A percentile compares a stretch with the other conserved stretches of the same genome.
Conservation (phyloP, 164 flowering plant genomes). For the Berberis vulgaris region DNA sequence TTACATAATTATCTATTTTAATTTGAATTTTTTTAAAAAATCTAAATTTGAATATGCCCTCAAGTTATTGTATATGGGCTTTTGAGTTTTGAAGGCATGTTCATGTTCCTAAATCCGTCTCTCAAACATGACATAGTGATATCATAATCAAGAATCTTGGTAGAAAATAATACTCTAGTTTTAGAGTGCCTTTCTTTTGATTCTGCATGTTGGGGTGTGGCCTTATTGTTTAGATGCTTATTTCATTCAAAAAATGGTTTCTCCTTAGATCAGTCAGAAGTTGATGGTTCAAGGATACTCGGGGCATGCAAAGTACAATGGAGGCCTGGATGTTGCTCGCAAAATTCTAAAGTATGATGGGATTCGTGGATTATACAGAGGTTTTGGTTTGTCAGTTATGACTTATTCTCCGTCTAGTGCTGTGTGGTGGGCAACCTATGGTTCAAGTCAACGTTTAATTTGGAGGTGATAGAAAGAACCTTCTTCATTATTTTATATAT, state of each 20-base stretch:
- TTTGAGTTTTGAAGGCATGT: too few relatives aligned
- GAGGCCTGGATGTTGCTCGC: constrained; percentile 91
- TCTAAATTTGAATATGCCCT: too few relatives aligned
- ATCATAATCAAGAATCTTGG: too few relatives aligned
- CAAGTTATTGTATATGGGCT: too few relatives aligned
- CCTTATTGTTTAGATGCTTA: constrained; percentile 11
- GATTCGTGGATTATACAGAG: constrained; percentile 77
- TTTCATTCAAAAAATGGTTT: constrained; percentile 4
- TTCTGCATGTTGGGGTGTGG: neutral
- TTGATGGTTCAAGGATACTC: constrained; percentile 99
- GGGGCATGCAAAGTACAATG: constrained; percentile 73
- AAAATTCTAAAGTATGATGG: constrained; percentile 71
- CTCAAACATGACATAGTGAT: too few relatives aligned
- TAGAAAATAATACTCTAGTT: neutral
- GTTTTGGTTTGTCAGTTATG: constrained; percentile 86
- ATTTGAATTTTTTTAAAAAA: too few relatives aligned
- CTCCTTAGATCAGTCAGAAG: constrained; percentile 76
- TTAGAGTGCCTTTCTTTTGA: neutral
- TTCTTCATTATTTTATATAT: too few relatives aligned
- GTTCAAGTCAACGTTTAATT: constrained; percentile 87
- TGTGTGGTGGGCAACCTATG: constrained; percentile 99
- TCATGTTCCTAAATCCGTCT: too few relatives aligned
- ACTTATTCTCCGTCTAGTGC: constrained; percentile 99
- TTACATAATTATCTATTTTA: too few relatives aligned
- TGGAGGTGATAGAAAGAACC: constrained; percentile 59